A percentile compares a stretch with the other conserved stretches of the same genome.
phyloP scores from a whole-genome alignment of 805 yeast genomes.

The Kregervanrija delftensis region DNA sequence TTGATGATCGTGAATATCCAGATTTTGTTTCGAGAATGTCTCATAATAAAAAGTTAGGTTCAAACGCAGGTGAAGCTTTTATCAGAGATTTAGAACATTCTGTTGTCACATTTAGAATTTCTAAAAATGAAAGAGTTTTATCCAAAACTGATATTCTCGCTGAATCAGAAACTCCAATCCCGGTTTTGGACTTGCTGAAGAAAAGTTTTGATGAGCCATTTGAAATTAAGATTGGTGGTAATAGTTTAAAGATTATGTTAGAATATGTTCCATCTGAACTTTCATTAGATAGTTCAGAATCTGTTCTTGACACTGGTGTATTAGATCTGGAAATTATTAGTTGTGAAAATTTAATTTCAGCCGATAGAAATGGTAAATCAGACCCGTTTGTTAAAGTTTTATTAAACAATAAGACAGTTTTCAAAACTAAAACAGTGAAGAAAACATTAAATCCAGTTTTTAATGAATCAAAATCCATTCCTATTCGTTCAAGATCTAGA shows the following conservation, averaged over 20 bases:
- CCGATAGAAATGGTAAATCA: constrained; percentile 69
- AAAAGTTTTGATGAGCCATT: constrained; percentile 41
- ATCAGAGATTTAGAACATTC: constrained; percentile 68
- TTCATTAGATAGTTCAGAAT: constrained; percentile 49
- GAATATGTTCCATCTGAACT: constrained; percentile 56
- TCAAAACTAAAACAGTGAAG: constrained; percentile 55
- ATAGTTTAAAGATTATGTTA: constrained; percentile 38
- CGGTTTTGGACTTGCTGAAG: constrained; percentile 49
- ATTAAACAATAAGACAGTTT: constrained; percentile 47
- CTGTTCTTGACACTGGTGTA: constrained; percentile 62
- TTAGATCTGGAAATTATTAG: constrained; percentile 49
- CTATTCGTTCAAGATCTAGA: constrained; percentile 58
- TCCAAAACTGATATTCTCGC: constrained; percentile 42
- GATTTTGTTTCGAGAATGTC: constrained; percentile 45
- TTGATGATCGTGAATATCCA: constrained; percentile 62
- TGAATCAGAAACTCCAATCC: constrained; percentile 43
- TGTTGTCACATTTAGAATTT: constrained; percentile 46
- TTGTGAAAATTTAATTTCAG: constrained; percentile 48
- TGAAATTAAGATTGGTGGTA: constrained; percentile 35
- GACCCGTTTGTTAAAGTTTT: constrained; percentile 59
- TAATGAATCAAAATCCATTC: constrained; percentile 59
- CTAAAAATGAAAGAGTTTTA: constrained; percentile 43
- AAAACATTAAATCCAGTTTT: constrained; percentile 69
- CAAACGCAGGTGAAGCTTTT: constrained; percentile 52
- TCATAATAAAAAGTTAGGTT: constrained; percentile 35